Evolutionary conservation across 495 filamentous ascomycete species (phyloP).

Genomic region (Xylaria bambusicola): DNA sequence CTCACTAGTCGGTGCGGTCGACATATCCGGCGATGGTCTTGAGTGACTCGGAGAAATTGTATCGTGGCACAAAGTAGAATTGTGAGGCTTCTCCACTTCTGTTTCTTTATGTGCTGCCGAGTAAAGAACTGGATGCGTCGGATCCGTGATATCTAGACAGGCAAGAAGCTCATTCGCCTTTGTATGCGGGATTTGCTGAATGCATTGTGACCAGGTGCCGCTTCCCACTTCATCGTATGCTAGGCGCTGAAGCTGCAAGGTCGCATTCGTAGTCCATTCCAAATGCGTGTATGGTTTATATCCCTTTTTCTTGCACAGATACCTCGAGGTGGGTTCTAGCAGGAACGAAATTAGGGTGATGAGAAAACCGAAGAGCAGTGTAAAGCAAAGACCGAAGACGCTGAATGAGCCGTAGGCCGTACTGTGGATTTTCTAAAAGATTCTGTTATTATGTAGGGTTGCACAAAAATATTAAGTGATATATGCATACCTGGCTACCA

Average conservation of each 20-base stretch:
- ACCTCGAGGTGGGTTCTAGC: not conserved
- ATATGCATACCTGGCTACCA: too few species aligned
- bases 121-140: not conserved
- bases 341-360: not conserved
- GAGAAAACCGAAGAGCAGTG: not conserved
- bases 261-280: constrained; percentile 16
- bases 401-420: not conserved
- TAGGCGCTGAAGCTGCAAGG: constrained; percentile 22
- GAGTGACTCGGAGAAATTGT: too few species aligned
- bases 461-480: too few species aligned
- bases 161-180: not conserved
- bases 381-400: not conserved
- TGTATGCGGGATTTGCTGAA: constrained; percentile 21
- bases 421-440: not conserved
- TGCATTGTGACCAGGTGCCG: constrained; percentile 22
- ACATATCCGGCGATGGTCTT: too few species aligned
- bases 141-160: not conserved
- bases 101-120: too few species aligned
- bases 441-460: too few species aligned
- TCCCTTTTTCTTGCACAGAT: not conserved
- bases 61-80: too few species aligned
- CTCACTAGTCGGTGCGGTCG: too few species aligned
- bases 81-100: too few species aligned
- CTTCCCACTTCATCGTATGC: constrained; percentile 20
- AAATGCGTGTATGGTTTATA: constrained; percentile 4